These are phyloP conservation scores for Aspergillus incahuasiensis DNA, from an alignment of 495 filamentous ascomycete genomes.

Conservation along the genomic window DNA sequence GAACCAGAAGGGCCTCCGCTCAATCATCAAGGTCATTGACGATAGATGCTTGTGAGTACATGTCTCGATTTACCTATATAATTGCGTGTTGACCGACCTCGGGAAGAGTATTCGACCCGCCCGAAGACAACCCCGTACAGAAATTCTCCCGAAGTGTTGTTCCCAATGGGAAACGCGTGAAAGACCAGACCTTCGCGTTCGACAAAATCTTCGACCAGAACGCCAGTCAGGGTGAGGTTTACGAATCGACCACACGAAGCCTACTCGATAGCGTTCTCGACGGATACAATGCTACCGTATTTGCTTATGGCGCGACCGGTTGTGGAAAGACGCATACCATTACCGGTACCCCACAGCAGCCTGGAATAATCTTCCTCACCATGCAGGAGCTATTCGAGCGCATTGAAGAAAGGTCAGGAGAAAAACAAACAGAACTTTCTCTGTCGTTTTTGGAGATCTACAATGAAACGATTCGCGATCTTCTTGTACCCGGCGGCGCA, in stretches of 20 bases:
- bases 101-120: conserved; percentile 90
- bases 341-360: conserved; percentile 87
- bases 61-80: neutral
- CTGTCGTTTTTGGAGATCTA: conserved; percentile 98
- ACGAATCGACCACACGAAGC: conserved; percentile 85
- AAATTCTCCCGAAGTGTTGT: conserved; percentile 80
- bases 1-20: conserved; percentile 77
- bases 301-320: conserved; percentile 96
- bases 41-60: conserved; percentile 84
- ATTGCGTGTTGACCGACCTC: conserved; percentile 12
- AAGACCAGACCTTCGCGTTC: conserved; percentile 97
- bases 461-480: conserved; percentile 96
- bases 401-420: conserved; percentile 75
- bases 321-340: conserved; percentile 99
- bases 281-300: conserved; percentile 98
- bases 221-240: conserved; percentile 87
- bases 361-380: conserved; percentile 96
- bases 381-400: conserved; percentile 98
- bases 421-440: conserved; percentile 85
- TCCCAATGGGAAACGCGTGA: conserved; percentile 84
- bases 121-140: conserved; percentile 93
- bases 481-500: conserved; percentile 79
- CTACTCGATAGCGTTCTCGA: conserved; percentile 93
- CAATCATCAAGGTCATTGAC: conserved; percentile 94
- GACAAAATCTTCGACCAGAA: conserved; percentile 97